Percentiles rank a stretch among this genome's conserved stretches.
Conservation (phyloP, 2,329 filamentous ascomycete species). For the Sphaerulina vaccinii region DNA sequence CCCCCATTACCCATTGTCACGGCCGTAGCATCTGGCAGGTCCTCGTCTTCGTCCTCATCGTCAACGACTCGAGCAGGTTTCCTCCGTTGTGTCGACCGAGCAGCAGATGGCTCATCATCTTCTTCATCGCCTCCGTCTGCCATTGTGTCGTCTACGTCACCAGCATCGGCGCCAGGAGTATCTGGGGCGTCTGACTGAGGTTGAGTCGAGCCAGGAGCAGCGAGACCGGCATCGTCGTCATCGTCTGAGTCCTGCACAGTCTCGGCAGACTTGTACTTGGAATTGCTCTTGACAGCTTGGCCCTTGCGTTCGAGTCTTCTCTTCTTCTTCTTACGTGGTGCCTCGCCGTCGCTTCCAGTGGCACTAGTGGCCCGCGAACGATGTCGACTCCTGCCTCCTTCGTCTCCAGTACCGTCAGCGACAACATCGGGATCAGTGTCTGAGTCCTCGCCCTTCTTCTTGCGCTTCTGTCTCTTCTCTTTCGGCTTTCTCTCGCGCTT, state of each 20-base stretch:
- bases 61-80: slow-evolving; percentile 36
- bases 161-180: slow-evolving; percentile 22
- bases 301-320: slow-evolving; percentile 58
- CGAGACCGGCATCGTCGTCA: slow-evolving; percentile 43
- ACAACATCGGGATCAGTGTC: slow-evolving; percentile 46
- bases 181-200: slow-evolving; percentile 30
- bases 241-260: slow-evolving; percentile 76
- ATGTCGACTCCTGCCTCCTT: slow-evolving; percentile 40
- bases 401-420: slow-evolving; percentile 48
- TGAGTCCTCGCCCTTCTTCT: slow-evolving; percentile 60
- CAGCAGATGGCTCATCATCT: slow-evolving; percentile 25
- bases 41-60: slow-evolving; percentile 38
- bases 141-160: slow-evolving; percentile 27
- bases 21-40: slow-evolving; percentile 14
- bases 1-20: not conserved
- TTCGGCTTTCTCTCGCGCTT: slow-evolving; percentile 70
- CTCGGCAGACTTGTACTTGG: slow-evolving; percentile 83
- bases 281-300: slow-evolving; percentile 37
- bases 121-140: slow-evolving; percentile 31
- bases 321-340: slow-evolving; percentile 61
- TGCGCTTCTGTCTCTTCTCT: slow-evolving; percentile 46
- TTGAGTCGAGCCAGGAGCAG: slow-evolving; percentile 20
- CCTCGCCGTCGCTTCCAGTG: slow-evolving; percentile 50
- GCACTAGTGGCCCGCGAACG: slow-evolving; percentile 33
- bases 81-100: slow-evolving; percentile 26